These are phyloP conservation scores for Debaryomyces sp. DNA, from an alignment of 1,139 yeast species.

Conservation along the genomic window DNA sequence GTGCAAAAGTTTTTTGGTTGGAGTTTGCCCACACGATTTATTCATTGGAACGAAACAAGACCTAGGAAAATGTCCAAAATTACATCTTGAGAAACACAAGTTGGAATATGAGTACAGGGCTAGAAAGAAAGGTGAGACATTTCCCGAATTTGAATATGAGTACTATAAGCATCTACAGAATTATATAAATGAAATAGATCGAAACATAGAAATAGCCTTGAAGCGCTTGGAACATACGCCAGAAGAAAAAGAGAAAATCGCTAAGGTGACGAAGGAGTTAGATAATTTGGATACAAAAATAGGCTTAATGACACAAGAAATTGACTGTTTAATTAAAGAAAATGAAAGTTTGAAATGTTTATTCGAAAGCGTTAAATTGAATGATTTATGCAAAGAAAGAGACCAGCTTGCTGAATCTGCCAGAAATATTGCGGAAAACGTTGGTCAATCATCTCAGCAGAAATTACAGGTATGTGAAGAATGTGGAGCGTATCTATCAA, in stretches of 20 bases:
- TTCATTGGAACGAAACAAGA: slow-evolving; percentile 84
- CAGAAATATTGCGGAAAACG: slow-evolving; percentile 64
- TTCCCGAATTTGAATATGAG: slow-evolving; percentile 73
- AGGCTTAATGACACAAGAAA: slow-evolving; percentile 71
- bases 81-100: slow-evolving; percentile 77
- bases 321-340: slow-evolving; percentile 54
- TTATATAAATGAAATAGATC: slow-evolving; percentile 68
- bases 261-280: slow-evolving; percentile 63
- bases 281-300: slow-evolving; percentile 68
- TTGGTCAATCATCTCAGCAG: slow-evolving; percentile 88
- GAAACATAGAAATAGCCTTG: slow-evolving; percentile 65
- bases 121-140: slow-evolving; percentile 53
- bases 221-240: slow-evolving; percentile 74
- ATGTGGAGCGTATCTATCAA: slow-evolving; percentile 88
- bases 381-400: slow-evolving; percentile 49
- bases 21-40: slow-evolving; percentile 86
- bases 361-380: slow-evolving; percentile 46
- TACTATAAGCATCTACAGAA: slow-evolving; percentile 57
- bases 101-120: slow-evolving; percentile 67
- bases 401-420: slow-evolving; percentile 55
- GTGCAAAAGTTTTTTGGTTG: slow-evolving; percentile 82
- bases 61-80: slow-evolving; percentile 75
- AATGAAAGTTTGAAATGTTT: slow-evolving; percentile 58
- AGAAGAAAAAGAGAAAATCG: slow-evolving; percentile 71
- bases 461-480: slow-evolving; percentile 87